Conservation (phyloP, 768 basidiomycete species). For the Leccinum subtestaceum region DNA sequence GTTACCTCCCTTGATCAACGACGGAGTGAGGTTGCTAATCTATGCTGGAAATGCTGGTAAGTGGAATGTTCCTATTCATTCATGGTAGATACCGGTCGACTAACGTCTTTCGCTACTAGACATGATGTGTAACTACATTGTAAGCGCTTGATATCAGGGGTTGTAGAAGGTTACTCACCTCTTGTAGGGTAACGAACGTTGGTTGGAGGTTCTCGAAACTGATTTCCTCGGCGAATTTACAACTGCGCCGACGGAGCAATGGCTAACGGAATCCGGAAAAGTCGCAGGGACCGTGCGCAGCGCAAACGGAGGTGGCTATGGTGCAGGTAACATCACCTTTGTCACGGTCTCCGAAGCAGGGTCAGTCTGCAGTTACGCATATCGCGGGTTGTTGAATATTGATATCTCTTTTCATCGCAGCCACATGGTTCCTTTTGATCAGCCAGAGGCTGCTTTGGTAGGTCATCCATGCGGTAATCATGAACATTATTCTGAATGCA, state of each 20-base stretch:
- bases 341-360: constrained; percentile 79
- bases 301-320: constrained; percentile 60
- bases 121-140: constrained; percentile 86
- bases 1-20: constrained; percentile 76
- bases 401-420: constrained; percentile 37
- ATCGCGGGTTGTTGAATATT: neutral
- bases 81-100: constrained; percentile 1
- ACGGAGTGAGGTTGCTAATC: constrained; percentile 79
- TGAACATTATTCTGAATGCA: neutral
- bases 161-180: neutral
- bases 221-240: constrained; percentile 62
- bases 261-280: constrained; percentile 54
- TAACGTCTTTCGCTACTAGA: constrained; percentile 41
- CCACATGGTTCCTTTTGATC: constrained; percentile 90
- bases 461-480: constrained; percentile 18
- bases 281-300: constrained; percentile 66
- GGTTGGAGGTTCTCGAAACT: constrained; percentile 64
- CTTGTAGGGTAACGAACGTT: constrained; percentile 69
- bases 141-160: constrained; percentile 24
- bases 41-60: constrained; percentile 85
- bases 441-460: constrained; percentile 82
- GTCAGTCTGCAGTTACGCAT: constrained; percentile 38
- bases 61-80: constrained; percentile 19
- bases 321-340: constrained; percentile 84
- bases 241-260: constrained; percentile 47